These are phyloP conservation scores for Suhomyces ambrosiae DNA, from an alignment of 1,139 yeast genomes.

Conservation along the genomic window DNA sequence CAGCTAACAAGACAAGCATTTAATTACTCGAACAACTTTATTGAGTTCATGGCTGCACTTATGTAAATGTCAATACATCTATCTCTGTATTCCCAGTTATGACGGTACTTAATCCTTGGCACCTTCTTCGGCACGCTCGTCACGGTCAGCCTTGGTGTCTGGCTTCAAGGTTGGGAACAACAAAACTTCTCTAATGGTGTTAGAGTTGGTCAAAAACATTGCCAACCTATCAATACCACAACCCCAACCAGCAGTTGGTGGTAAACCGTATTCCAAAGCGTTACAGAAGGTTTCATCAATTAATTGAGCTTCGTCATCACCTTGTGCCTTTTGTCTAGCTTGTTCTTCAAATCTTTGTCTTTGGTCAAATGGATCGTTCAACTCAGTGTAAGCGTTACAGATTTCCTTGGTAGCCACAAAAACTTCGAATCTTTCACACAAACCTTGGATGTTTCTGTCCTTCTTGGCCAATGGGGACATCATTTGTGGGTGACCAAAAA, in stretches of 20 bases:
- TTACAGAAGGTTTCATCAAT: conserved; percentile 96
- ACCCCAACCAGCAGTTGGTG: conserved; percentile 99
- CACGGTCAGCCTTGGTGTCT: conserved; percentile 54
- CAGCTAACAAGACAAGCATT: too few relatives aligned
- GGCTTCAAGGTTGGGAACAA: conserved; percentile 99
- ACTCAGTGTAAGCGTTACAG: conserved; percentile 97
- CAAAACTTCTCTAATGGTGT: conserved; percentile 96
- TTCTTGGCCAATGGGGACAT: conserved; percentile 99
- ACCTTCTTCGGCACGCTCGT: conserved; percentile 5
- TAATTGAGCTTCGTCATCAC: conserved; percentile 98
- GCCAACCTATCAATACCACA: conserved; percentile 98
- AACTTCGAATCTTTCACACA: conserved; percentile 98
- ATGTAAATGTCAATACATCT: too few relatives aligned
- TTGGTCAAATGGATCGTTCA: conserved; percentile 98
- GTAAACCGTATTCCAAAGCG: conserved; percentile 96
- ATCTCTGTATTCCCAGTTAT: too few relatives aligned
- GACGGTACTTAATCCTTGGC: conserved; percentile 15
- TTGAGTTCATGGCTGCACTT: too few relatives aligned
- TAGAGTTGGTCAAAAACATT: conserved; percentile 95
- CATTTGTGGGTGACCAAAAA: conserved; percentile 99
- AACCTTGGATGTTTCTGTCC: conserved; percentile 87
- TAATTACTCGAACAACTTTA: too few relatives aligned
- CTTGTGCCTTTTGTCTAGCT: conserved; percentile 97
- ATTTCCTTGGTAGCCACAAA: conserved; percentile 98
- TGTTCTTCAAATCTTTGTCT: conserved; percentile 97